Percentiles rank a stretch among this genome's conserved stretches.
phyloP scores from a whole-genome alignment of 2,329 filamentous ascomycete species.

The Annulohypoxylon truncatum region DNA sequence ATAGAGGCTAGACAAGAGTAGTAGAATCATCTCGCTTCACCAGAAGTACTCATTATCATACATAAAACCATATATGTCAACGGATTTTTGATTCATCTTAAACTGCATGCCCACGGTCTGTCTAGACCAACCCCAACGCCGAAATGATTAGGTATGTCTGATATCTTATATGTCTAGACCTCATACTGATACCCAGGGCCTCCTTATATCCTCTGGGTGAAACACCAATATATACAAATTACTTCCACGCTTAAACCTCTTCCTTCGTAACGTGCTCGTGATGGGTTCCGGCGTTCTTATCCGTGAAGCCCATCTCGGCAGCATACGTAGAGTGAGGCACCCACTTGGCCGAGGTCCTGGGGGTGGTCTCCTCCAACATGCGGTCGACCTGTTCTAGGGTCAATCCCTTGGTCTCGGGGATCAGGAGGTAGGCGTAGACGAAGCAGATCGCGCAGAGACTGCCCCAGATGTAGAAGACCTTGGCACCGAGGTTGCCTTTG shows the following conservation, averaged over 20 bases:
- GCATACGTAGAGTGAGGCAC: conserved; percentile 77
- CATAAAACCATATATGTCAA: background rate
- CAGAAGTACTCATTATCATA: background rate
- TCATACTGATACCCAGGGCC: conserved; percentile 1
- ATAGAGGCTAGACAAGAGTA: background rate
- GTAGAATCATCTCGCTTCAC: background rate
- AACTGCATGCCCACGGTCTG: background rate
- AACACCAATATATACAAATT: background rate
- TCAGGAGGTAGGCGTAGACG: conserved; percentile 77
- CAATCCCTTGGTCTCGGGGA: conserved; percentile 80
- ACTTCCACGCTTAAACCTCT: conserved; percentile 22
- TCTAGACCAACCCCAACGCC: conserved; percentile 1
- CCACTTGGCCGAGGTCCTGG: conserved; percentile 82
- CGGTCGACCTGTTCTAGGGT: conserved; percentile 84
- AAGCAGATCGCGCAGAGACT: conserved; percentile 70
- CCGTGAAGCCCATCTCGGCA: conserved; percentile 61
- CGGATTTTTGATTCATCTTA: conserved; percentile 1
- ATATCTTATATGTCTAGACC: background rate
- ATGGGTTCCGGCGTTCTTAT: conserved; percentile 47
- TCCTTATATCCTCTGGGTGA: background rate
- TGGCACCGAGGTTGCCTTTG: conserved; percentile 73
- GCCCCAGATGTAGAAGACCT: conserved; percentile 82
- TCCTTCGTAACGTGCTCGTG: conserved; percentile 41
- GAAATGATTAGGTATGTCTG: background rate
- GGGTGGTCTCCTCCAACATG: conserved; percentile 89